phyloP scores from a whole-genome alignment of 805 yeast genomes.

The Kluyveromyces siamensis region DNA sequence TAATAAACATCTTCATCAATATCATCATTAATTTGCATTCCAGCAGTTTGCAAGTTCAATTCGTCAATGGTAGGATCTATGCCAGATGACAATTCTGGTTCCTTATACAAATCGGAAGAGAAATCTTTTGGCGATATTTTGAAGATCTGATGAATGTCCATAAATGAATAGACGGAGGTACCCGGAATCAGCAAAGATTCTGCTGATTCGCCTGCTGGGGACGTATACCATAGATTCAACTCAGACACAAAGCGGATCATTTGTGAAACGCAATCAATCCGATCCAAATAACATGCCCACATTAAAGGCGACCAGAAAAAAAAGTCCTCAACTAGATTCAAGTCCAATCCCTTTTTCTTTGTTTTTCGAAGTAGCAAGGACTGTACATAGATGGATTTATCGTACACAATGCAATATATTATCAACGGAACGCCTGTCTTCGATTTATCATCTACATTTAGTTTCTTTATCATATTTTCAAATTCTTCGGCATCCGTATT shows the following conservation, averaged over 20 bases:
- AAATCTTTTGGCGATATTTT: slow-evolving; percentile 13
- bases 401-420: slow-evolving; percentile 48
- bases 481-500: slow-evolving; percentile 15
- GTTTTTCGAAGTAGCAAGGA: slow-evolving; percentile 23
- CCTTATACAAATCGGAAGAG: slow-evolving; percentile 6
- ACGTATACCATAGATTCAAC: slow-evolving; percentile 33
- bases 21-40: slow-evolving; percentile 14
- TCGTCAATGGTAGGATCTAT: slow-evolving; percentile 28
- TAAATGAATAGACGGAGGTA: slow-evolving; percentile 47
- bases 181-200: slow-evolving; percentile 49
- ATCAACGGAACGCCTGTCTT: slow-evolving; percentile 38
- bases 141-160: slow-evolving; percentile 42
- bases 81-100: slow-evolving; percentile 10
- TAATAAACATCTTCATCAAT: neutral
- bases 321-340: slow-evolving; percentile 42
- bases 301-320: slow-evolving; percentile 60
- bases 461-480: slow-evolving; percentile 7
- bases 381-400: slow-evolving; percentile 40
- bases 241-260: slow-evolving; percentile 60
- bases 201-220: slow-evolving; percentile 32
- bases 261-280: slow-evolving; percentile 43
- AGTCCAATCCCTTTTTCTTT: slow-evolving; percentile 31
- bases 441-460: slow-evolving; percentile 14
- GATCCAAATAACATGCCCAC: slow-evolving; percentile 75
- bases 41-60: slow-evolving; percentile 35